Evolutionary conservation across 768 basidiomycete species (phyloP), one percentile per base, ranked within the genome.

Genomic region (Tricholoma sp.): DNA sequence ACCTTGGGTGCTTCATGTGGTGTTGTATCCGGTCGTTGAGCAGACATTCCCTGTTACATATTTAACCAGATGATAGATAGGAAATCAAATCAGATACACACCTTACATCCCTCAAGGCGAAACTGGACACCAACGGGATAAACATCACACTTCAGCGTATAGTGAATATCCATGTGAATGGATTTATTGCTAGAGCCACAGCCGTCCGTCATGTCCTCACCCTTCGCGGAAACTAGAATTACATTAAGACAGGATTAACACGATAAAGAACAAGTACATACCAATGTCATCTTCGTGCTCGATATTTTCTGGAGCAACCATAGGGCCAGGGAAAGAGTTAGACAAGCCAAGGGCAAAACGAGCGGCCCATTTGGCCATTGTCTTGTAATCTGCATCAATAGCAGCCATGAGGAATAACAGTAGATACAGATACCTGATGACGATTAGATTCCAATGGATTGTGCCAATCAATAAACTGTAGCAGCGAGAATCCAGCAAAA

Each of bases 311-410:
- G 64, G 57, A 0, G 69, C 58, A 3, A 88, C 57, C 6, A 70
- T 60, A 3, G 81, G 67, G 0, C 83, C 85, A 5, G 86, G 86
- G 4, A 82, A 72, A 1, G 86, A 87, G 51, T 78, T 87, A 0
- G 87, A 88, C 5, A 87, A 65, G 0, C 81, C 84, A 8, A 89
- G 74, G 0, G 80, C 76, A 59, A 81, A 83, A 0, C 86, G 77
- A n/a, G 85, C 76, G 11, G 79, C 73, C 80, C 82, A 88, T 67
- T 89, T 88, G 1, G 80, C 73, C 70, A 86, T 78, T 10, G 76
- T 73, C 86, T 88, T 53, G 3, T 55, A 10, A 49, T 43, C 47
- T 19, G 55, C 27, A 41, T 50, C 29, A 51, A 35, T 9, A 31
- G 43, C 12, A 43, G 29, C 31, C 24, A 10, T 8, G 8, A 1